A percentile compares a stretch with the other conserved stretches of the same genome.
Evolutionary conservation across 192 early-diverging fungal genomes (phyloP).

Genomic region (Coemansia sp.): DNA sequence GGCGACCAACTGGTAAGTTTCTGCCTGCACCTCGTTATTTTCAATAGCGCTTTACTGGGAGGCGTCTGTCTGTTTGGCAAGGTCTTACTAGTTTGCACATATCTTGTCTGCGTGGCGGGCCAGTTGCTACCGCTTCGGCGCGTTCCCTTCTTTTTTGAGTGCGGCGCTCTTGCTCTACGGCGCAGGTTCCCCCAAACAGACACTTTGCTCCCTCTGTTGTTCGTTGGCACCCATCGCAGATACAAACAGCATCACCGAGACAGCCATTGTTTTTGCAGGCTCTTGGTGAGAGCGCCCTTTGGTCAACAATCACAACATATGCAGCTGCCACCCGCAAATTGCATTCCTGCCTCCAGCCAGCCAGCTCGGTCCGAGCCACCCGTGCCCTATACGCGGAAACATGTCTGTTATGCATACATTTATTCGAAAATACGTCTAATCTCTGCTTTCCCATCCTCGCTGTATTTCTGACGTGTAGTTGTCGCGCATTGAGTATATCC

Average conservation of each 20-base stretch:
- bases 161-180: neutral
- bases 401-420: constrained; percentile 8
- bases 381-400: constrained; percentile 3
- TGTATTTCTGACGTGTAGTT: constrained; percentile 39
- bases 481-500: constrained; percentile 77
- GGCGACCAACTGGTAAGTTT: constrained; percentile 77
- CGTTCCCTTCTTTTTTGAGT: constrained; percentile 1
- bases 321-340: neutral
- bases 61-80: neutral
- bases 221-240: neutral
- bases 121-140: neutral
- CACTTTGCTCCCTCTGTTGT: constrained; percentile 1
- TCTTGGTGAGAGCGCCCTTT: neutral
- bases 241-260: neutral
- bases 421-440: neutral
- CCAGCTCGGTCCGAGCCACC: neutral
- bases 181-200: neutral
- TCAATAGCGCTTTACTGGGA: constrained; percentile 3
- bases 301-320: neutral
- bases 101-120: constrained; percentile 9
- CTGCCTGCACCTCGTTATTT: neutral
- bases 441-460: no score
- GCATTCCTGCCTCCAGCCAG: neutral
- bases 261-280: constrained; percentile 6
- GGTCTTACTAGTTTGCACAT: neutral